Evolutionary conservation across 2,329 filamentous ascomycete genomes (phyloP).

Genomic region (Fusarium sambucinum): DNA sequence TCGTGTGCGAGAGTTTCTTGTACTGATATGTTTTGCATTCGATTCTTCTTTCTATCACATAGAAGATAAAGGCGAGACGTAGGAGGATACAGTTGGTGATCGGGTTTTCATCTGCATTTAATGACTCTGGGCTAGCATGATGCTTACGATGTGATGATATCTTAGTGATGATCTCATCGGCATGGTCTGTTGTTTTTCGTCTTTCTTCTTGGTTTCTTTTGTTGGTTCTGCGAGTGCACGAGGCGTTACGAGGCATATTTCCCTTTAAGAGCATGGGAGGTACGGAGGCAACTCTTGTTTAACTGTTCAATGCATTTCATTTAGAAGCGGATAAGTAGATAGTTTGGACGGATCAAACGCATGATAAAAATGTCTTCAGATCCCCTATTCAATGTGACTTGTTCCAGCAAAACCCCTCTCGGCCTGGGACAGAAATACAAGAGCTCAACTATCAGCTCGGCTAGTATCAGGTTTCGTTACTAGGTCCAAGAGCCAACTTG

Average conservation of each 20-base stretch:
- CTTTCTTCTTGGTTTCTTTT: not conserved
- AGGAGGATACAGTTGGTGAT: slow-evolving; percentile 3
- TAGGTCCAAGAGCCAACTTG: slow-evolving; percentile 60
- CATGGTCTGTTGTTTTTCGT: slow-evolving; percentile 23
- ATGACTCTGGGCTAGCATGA: slow-evolving; percentile 17
- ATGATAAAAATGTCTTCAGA: not conserved
- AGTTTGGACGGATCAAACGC: slow-evolving; percentile 22
- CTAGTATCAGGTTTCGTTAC: slow-evolving; percentile 24
- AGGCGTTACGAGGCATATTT: slow-evolving; percentile 30
- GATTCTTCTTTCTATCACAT: slow-evolving; percentile 2
- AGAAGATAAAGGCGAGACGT: slow-evolving; percentile 13
- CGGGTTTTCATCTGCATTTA: slow-evolving; percentile 25
- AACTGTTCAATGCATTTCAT: slow-evolving; percentile 9
- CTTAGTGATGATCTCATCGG: slow-evolving; percentile 32
- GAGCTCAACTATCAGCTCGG: not conserved
- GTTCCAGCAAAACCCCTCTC: not conserved
- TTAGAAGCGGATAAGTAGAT: slow-evolving; percentile 16
- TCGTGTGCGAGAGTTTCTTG: slow-evolving; percentile 17
- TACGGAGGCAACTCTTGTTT: slow-evolving; percentile 29
- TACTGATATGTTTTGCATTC: slow-evolving; percentile 31
- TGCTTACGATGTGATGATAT: slow-evolving; percentile 41
- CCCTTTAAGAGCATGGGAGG: slow-evolving; percentile 24
- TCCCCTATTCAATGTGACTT: not conserved
- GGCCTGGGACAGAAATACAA: not conserved
- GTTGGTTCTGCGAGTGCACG: slow-evolving; percentile 24